A percentile compares a stretch with the other conserved stretches of the same genome.
Evolutionary conservation across 257 asterid genomes (phyloP).

Genomic region (Perilla frutescens): DNA sequence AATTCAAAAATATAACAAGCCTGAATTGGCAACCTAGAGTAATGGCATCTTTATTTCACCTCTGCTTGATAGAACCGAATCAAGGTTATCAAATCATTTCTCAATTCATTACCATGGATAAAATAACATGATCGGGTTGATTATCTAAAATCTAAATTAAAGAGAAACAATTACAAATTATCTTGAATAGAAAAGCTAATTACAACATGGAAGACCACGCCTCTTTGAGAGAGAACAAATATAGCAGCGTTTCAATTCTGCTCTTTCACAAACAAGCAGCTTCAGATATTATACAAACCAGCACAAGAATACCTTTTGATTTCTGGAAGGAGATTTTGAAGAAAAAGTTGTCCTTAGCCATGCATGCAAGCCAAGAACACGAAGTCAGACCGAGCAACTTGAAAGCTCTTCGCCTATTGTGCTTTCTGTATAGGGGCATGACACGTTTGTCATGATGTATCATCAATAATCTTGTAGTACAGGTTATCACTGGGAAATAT

Average conservation of each 20-base stretch:
- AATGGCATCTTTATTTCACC: conserved; percentile 9
- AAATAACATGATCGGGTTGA: conserved; percentile 10
- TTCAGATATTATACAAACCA: conserved; percentile 21
- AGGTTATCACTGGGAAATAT: conserved; percentile 40
- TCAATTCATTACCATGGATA: not conserved
- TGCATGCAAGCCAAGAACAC: conserved; percentile 9
- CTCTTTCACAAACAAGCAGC: conserved; percentile 32
- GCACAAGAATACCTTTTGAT: conserved; percentile 34
- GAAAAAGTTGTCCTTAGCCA: not conserved
- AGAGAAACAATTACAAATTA: conserved; percentile 14
- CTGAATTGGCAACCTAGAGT: not conserved
- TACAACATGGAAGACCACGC: conserved; percentile 23
- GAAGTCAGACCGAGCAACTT: conserved; percentile 8
- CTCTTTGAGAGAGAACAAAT: conserved; percentile 21
- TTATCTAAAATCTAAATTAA: conserved; percentile 3
- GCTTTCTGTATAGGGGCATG: conserved; percentile 19
- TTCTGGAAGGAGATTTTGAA: conserved; percentile 17
- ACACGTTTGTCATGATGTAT: conserved; percentile 34
- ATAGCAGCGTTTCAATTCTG: conserved; percentile 17
- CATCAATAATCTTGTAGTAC: conserved; percentile 47
- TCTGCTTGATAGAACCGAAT: not conserved
- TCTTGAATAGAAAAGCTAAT: conserved; percentile 23
- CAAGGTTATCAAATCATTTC: conserved; percentile 16
- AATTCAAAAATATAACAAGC: not conserved
- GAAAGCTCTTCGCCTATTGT: not conserved